Evolutionary conservation across 1,139 yeast genomes (phyloP).

Genomic region (Sugiyamaella neomexicana): DNA sequence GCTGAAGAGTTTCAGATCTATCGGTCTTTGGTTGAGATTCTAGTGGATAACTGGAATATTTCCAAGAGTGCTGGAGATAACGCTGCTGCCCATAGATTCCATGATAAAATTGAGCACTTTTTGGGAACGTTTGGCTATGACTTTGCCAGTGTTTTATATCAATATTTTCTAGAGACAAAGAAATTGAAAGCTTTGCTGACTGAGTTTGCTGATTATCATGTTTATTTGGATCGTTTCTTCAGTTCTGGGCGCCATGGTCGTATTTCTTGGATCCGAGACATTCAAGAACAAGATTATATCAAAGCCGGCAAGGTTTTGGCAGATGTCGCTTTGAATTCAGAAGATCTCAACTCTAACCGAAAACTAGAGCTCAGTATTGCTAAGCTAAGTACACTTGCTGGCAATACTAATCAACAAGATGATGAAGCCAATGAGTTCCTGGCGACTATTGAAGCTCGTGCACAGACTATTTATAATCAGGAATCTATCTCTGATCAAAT

Average conservation of each 20-base stretch:
- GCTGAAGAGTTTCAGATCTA: constrained; percentile 70
- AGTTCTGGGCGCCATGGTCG: constrained; percentile 50
- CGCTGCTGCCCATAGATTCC: constrained; percentile 35
- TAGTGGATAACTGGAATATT: constrained; percentile 52
- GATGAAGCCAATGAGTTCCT: constrained; percentile 14
- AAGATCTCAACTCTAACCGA: constrained; percentile 50
- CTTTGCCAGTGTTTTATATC: constrained; percentile 68
- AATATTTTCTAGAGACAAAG: constrained; percentile 55
- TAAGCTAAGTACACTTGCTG: constrained; percentile 51
- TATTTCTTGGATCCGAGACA: constrained; percentile 73
- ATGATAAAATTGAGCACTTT: constrained; percentile 47
- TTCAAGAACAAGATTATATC: constrained; percentile 52
- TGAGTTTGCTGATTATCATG: constrained; percentile 56
- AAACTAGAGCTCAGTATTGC: constrained; percentile 69
- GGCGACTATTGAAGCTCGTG: constrained; percentile 21
- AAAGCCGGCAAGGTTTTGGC: constrained; percentile 53
- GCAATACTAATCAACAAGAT: constrained; percentile 6
- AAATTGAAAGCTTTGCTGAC: constrained; percentile 56
- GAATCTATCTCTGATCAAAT: constrained; percentile 21
- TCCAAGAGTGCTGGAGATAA: constrained; percentile 35
- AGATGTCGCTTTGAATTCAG: constrained; percentile 38
- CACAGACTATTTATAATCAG: constrained; percentile 24
- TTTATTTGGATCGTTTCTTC: constrained; percentile 56
- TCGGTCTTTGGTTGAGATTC: constrained; percentile 61
- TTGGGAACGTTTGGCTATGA: constrained; percentile 63